Base-by-base conservation (phyloP, 805 yeast genomes). In the Wickerhamomyces silvicola region DNA sequence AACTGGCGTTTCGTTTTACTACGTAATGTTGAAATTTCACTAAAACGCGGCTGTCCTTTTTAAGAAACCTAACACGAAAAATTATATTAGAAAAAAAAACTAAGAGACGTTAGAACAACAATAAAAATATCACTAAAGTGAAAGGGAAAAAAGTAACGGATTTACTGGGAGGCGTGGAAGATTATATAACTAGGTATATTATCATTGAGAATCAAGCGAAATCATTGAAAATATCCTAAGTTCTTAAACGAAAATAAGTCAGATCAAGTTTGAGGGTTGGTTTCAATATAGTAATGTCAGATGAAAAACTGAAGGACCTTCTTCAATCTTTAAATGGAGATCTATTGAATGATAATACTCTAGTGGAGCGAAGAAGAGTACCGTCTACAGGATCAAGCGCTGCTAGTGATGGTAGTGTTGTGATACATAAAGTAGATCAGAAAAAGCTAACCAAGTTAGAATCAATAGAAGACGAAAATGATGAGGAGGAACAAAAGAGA, bases 351-450 rank as follows among this genome's bases (percentile, higher is more conserved):
- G 54, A 48, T 24, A 42, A 42, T 10, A 13, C 43, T 0, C 35
- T 50, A 8, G 42, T 38, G 8, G 56, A 50, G 25, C 31, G 21
- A 28, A 44, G 35, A 27, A 38, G 56, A 24, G 30, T 47, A 1
- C 40, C 44, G 1, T 50, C 55, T 1, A 36, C 39, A 5, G 30
- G 33, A 5, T 43, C 50, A 4, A 35, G 36, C 10, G 24, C 40
- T 7, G 42, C 43, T 2, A 44, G 51, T 31, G 48, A 42, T 4
- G 36, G 48, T 13, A 36, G 46, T 17, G 52, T 46, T 7, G 49
- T 50, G 12, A 23, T 43, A 22, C n/a, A 25, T 19, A 16, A 22
- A n/a, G 17, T 9, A 30, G 24, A 31, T 23, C 32, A 29, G 32
- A 31, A 28, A 25, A 32, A 20, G 24, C 21, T 24, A 20, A 14